Evolutionary conservation across 495 filamentous ascomycete species (phyloP).

Genomic region (Penicillium flavigenum): DNA sequence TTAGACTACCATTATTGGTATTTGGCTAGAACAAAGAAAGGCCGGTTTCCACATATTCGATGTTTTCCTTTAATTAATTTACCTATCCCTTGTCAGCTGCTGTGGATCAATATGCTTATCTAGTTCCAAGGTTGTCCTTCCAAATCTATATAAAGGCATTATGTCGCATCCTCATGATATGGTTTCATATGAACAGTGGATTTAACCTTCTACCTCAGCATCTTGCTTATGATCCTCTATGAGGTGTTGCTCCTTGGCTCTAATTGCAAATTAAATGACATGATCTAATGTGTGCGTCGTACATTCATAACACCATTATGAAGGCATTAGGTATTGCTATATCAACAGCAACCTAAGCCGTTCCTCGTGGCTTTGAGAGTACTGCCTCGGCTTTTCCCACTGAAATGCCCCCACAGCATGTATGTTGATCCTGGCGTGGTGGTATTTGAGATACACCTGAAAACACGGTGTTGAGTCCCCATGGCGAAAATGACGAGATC

Average conservation of each 20-base stretch:
- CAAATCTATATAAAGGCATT: background rate
- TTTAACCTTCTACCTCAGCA: background rate
- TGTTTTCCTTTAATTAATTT: background rate
- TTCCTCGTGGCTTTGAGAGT: background rate
- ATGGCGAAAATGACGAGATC: background rate
- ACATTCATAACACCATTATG: constrained; percentile 11
- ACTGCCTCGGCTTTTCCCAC: background rate
- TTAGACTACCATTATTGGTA: background rate
- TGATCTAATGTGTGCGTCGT: constrained; percentile 11
- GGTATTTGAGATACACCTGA: background rate
- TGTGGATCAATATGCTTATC: background rate
- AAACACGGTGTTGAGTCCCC: background rate
- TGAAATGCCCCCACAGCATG: background rate
- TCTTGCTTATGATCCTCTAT: background rate
- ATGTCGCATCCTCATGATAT: background rate
- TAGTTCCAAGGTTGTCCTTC: background rate
- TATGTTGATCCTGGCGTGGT: background rate
- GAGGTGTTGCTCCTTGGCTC: background rate
- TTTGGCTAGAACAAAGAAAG: background rate
- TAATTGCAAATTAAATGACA: constrained; percentile 5
- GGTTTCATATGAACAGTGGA: background rate
- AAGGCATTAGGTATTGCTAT: background rate
- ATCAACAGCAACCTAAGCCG: too few relatives aligned
- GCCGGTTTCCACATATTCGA: background rate
- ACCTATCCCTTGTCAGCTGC: background rate